These are phyloP conservation scores for Colletotrichum sp. DNA, from an alignment of 2,329 filamentous ascomycete genomes.

Conservation along the genomic window DNA sequence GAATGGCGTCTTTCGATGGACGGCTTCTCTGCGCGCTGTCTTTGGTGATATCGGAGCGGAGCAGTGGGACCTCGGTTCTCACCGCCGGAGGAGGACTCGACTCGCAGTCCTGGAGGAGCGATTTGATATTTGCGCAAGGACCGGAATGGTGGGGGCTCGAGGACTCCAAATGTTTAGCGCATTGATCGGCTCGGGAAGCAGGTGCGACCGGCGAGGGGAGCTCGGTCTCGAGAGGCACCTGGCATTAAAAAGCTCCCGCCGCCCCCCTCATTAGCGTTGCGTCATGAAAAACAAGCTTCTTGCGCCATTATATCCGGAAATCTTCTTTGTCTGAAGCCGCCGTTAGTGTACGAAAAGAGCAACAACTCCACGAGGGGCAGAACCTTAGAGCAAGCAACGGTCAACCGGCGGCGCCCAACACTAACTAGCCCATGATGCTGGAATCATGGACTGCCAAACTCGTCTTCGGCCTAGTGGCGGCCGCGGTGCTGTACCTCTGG, in stretches of 20 bases:
- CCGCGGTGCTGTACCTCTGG: conserved; percentile 36
- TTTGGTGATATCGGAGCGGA: not conserved
- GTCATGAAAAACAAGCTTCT: conserved; percentile 11
- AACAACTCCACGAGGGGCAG: not conserved
- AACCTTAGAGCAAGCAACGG: not conserved
- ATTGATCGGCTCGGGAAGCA: conserved; percentile 7
- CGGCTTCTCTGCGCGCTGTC: not conserved
- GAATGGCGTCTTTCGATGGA: not conserved
- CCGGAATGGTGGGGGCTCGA: not conserved
- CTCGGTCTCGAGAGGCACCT: not conserved
- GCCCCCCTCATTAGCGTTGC: not conserved
- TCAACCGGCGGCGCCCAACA: not conserved
- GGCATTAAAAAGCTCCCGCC: not conserved
- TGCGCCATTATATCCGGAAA: not conserved
- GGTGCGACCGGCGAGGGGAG: not conserved
- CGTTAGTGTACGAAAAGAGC: not conserved
- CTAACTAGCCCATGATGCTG: not conserved
- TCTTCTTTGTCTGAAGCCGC: not conserved
- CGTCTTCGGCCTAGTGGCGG: not conserved
- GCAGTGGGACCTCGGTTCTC: not conserved
- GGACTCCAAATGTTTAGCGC: not conserved
- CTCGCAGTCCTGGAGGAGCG: not conserved
- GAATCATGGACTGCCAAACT: conserved; percentile 6
- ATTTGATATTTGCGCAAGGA: conserved; percentile 5
- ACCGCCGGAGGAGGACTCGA: not conserved